Evolutionary conservation across 106 monocot genomes (phyloP).

Genomic region (Agapanthus africanus): DNA sequence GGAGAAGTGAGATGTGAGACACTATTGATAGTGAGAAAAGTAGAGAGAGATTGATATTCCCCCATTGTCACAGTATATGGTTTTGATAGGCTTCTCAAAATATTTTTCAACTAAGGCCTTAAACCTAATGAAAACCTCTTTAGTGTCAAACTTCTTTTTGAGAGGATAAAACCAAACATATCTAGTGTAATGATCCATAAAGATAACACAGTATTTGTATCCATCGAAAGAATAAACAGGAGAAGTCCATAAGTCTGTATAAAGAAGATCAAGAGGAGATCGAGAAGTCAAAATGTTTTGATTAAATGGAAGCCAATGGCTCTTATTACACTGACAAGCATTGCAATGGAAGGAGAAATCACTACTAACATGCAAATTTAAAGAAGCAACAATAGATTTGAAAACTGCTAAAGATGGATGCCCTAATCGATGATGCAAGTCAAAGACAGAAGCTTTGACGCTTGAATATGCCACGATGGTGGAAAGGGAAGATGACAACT

Average conservation of each 20-base stretch:
- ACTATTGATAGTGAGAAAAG: not conserved
- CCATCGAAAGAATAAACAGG: conserved; percentile 3
- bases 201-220: conserved; percentile 10
- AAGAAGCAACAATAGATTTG: no score
- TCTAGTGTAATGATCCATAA: not conserved
- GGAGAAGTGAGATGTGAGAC: conserved; percentile 6
- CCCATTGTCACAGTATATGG: conserved; percentile 4
- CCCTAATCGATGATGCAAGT: not conserved
- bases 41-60: not conserved
- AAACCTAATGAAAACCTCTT: not conserved
- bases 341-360: not conserved
- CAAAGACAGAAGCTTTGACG: not conserved
- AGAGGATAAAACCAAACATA: conserved; percentile 10
- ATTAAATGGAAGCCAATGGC: not conserved
- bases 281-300: not conserved
- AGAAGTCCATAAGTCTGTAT: not conserved
- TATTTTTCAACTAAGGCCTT: conserved; percentile 5
- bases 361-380: no score
- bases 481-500: not conserved
- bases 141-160: not conserved
- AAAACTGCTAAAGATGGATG: not conserved
- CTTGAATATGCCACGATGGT: not conserved
- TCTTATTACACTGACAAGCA: conserved; percentile 4
- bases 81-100: not conserved
- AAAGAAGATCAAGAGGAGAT: not conserved